Base-by-base conservation (phyloP, 495 filamentous ascomycete genomes). In the Aspergillus conjunctus region DNA sequence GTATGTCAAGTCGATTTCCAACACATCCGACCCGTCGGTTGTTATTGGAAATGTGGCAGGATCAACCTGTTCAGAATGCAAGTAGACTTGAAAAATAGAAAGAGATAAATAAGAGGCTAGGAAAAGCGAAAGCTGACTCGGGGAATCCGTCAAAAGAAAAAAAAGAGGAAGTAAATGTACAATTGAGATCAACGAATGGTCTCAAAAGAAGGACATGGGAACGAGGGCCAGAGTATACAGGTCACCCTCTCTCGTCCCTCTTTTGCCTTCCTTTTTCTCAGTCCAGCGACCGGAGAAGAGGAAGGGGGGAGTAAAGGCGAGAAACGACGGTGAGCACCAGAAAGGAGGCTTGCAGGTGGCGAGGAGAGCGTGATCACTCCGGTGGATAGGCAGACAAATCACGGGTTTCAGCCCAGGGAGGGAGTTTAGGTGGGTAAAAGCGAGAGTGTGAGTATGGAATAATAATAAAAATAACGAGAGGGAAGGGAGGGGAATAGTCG, bases 11-110 rank as follows among this genome's bases (percentile, higher is more conserved):
- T 21, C 50, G 48, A 30, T 21, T 30, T 60, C 58, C 51, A 46
- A 37, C 18, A 4, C 33, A 50, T 49, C 58, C 51, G 51, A 41
- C 58, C 58, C 34, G 58, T 48, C 51, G 56, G 53, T 51, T 20
- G 22, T 56, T 22, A 43, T 59, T 26, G 32, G 48, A 56, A 41
- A 51, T 56, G 15, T 14, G 21, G 64, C 68, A 68, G 66, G 68
- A 58, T 71, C 68, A 71, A 71, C 68, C 68, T 68, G 64, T 46
- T 2, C 22, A 59, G 53, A 64, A 68, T 30, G 39, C 32, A 26
- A 26, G 2, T 26, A 26, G 26, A 26, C 26, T 26, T 26, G 26
- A 2, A 64, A 46, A 22, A 32, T 56, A 22, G 11, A 41, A 50
- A 55, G 14, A 30, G 56, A 2, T 32, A 17, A 18, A 8, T 14